Base-by-base conservation (phyloP, 305 asterid species). In the Fraxinus velutina region DNA sequence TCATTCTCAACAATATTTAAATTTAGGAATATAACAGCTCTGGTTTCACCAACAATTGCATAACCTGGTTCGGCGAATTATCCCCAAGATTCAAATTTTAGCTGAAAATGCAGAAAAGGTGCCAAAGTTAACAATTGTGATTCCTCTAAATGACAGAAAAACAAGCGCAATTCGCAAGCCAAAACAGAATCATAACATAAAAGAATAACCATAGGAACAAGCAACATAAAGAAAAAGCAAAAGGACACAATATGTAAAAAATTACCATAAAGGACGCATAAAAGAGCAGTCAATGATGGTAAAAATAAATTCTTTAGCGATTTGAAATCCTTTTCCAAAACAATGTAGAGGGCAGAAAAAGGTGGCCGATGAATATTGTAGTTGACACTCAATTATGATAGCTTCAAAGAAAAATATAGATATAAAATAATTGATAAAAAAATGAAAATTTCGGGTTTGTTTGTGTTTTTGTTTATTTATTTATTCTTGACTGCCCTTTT, bases 1-100 rank as follows among this genome's bases (percentile, higher is more conserved):
- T 92, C 97, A 92, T 92, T 90, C 86, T 89, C 81, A 80, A 83
- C 82, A 83, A 78, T 77, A 64, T 79, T 80, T 62, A 68, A 80
- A 24, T 79, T 52, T 68, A 83, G 32, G 84, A 66, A 91, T 89
- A 90, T 66, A 82, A 75, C 73, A 50, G 88, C 88, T 83, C 88
- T 84, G 57, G 73, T 86, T 87, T 87, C 86, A 78, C 57, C 64
- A 85, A 52, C 80, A 83, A 81, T 77, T 76, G 86, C 89, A 80
- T 64, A 85, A 83, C 83, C 83, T 29, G 79, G 85, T 80, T 84
- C 68, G 83, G 75, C 82, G 37, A 52, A 52, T 52, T n/a, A 52
- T 81, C 90, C 82, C 88, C 87, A 78, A 81, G 77, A 86, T 82
- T 87, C 84, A 33, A 77, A 62, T 74, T 74, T 83, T 64, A 83